Evolutionary conservation across 163 green algal genomes (phyloP).

Genomic region (Prototheca stagnorum): DNA sequence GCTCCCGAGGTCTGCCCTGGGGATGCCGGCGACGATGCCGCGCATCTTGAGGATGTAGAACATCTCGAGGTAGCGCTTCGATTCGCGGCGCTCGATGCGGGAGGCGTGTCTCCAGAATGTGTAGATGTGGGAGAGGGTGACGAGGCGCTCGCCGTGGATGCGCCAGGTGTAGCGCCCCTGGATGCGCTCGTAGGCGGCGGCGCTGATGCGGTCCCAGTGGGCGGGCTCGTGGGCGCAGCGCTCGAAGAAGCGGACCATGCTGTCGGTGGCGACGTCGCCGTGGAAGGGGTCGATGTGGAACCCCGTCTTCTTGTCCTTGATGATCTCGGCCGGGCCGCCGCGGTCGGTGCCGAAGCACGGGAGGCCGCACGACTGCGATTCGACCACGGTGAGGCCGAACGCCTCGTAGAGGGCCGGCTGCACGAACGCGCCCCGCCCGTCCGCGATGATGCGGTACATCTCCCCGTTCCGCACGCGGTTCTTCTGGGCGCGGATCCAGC

Average conservation of each 20-base stretch:
- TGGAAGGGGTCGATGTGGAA: conserved; percentile 76
- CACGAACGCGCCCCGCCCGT: conserved; percentile 56
- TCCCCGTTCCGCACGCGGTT: conserved; percentile 60
- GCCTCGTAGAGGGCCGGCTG: conserved; percentile 53
- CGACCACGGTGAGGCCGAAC: conserved; percentile 53
- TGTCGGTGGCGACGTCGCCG: conserved; percentile 25
- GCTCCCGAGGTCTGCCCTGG: too few species aligned
- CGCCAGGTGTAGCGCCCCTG: conserved; percentile 38
- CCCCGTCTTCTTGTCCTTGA: conserved; percentile 29
- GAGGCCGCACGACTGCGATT: conserved; percentile 63
- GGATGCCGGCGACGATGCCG: too few species aligned
- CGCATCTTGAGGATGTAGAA: conserved; percentile 43
- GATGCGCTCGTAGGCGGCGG: conserved; percentile 37
- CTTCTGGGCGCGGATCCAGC: conserved; percentile 52
- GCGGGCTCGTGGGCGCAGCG: conserved; percentile 15
- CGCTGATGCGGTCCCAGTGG: conserved; percentile 42
- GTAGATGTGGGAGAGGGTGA: conserved; percentile 47
- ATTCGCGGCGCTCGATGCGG: conserved; percentile 27
- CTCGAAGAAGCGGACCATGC: conserved; percentile 69
- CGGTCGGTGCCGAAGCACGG: conserved; percentile 61
- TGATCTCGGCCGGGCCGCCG: conserved; percentile 61
- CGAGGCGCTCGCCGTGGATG: conserved; percentile 46
- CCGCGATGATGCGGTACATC: conserved; percentile 54
- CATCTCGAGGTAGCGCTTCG: conserved; percentile 39
- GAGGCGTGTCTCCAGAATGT: conserved; percentile 33